These are phyloP conservation scores for Clonostachys rosea DNA, from an alignment of 2,329 filamentous ascomycete species.

Conservation along the genomic window DNA sequence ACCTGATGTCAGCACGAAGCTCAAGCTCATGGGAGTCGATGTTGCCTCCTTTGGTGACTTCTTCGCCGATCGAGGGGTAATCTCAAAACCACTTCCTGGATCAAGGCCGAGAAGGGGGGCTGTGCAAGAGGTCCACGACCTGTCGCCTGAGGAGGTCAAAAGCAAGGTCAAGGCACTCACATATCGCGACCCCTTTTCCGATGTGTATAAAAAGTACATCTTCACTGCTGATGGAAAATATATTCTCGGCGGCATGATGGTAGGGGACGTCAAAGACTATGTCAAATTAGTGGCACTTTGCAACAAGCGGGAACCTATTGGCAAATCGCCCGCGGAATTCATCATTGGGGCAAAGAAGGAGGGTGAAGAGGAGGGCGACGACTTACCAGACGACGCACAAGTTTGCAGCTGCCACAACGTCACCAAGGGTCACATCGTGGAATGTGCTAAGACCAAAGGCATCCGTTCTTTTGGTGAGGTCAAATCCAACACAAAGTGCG, in stretches of 20 bases:
- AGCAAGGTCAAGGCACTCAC: conserved; percentile 70
- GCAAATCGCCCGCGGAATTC: conserved; percentile 74
- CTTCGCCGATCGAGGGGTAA: conserved; percentile 71
- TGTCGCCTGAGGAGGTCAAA: conserved; percentile 3
- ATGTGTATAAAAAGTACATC: conserved; percentile 90
- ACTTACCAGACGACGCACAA: conserved; percentile 80
- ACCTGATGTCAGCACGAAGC: conserved; percentile 85
- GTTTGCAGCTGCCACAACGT: conserved; percentile 94
- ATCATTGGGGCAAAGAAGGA: conserved; percentile 75
- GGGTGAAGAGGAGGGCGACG: conserved; percentile 69
- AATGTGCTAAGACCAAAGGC: conserved; percentile 56
- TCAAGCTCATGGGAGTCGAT: conserved; percentile 85
- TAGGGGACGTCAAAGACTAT: conserved; percentile 87
- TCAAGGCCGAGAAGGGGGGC: conserved; percentile 9
- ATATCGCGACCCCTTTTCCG: conserved; percentile 83
- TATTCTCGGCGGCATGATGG: conserved; percentile 94
- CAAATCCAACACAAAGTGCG: conserved; percentile 90
- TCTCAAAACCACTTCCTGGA: conserved; percentile 22
- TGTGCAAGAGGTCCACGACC: background rate
- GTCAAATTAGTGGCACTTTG: conserved; percentile 65
- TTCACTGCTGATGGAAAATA: conserved; percentile 90
- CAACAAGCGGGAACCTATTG: conserved; percentile 66
- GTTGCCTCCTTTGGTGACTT: conserved; percentile 93
- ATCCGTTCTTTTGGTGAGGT: conserved; percentile 58
- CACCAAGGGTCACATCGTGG: conserved; percentile 74